Evolutionary conservation across 163 green algal genomes (phyloP).

Genomic region (Chloromonas sp.): DNA sequence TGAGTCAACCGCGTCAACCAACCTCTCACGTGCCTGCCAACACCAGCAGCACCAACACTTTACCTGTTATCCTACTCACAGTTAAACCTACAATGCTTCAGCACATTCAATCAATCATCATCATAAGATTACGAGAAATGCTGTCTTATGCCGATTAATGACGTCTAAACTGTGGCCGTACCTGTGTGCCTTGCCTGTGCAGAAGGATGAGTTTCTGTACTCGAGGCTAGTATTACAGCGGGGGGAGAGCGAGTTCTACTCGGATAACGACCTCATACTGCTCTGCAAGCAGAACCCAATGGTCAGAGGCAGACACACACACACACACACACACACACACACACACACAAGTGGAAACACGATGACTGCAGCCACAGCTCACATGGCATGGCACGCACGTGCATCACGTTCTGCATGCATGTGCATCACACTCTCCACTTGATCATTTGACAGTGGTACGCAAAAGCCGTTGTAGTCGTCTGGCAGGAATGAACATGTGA

Average conservation of each 20-base stretch:
- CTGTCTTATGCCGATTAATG: too few relatives aligned
- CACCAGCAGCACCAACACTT: too few relatives aligned
- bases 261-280: conserved; percentile 78
- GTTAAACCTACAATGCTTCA: too few relatives aligned
- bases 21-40: background rate
- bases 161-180: too few relatives aligned
- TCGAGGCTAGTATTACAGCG: conserved; percentile 38
- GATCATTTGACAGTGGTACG: background rate
- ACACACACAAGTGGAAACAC: background rate
- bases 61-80: too few relatives aligned
- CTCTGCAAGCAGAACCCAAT: conserved; percentile 67
- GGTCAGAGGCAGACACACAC: conserved; percentile 14
- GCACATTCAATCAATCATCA: too few relatives aligned
- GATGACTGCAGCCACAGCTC: background rate
- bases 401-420: too few relatives aligned
- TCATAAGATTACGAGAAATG: too few relatives aligned
- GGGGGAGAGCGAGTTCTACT: conserved; percentile 25
- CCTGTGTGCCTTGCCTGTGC: background rate
- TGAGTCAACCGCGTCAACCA: background rate
- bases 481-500: background rate
- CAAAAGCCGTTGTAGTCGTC: background rate
- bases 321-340: background rate
- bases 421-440: too few relatives aligned
- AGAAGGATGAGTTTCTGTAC: conserved; percentile 50
- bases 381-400: too few relatives aligned